Conservation (phyloP, 1,139 yeast species). For the Zygoascus meyerae region DNA sequence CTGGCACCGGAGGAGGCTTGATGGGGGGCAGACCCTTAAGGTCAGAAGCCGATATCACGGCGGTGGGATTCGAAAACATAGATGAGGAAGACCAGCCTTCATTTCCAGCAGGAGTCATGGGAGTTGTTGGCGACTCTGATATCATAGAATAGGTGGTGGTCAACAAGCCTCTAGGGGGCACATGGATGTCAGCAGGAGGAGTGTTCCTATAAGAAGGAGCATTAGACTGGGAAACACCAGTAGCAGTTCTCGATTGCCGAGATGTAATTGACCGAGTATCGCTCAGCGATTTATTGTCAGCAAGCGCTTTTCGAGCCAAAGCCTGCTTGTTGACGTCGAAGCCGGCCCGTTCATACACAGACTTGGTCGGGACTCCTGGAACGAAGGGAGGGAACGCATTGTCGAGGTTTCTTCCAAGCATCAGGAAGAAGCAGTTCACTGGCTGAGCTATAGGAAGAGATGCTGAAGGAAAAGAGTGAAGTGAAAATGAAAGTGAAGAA, state of each 20-base stretch:
- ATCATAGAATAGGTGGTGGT: not conserved
- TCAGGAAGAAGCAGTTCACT: not conserved
- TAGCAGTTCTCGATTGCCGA: not conserved
- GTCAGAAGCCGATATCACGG: too few relatives aligned
- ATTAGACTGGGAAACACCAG: too few relatives aligned
- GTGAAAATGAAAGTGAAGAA: too few relatives aligned
- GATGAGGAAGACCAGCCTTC: not conserved
- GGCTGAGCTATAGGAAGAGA: too few relatives aligned
- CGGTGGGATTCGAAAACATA: not conserved
- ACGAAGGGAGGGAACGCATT: constrained; percentile 36
- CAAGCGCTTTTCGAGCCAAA: not conserved
- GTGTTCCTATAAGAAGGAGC: not conserved
- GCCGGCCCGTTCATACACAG: constrained; percentile 40
- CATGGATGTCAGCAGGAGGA: not conserved
- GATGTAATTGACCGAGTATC: not conserved
- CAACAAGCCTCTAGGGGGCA: not conserved
- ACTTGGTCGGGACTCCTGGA: constrained; percentile 29
- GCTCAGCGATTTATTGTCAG: not conserved
- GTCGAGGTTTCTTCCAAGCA: constrained; percentile 26
- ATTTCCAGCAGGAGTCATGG: not conserved
- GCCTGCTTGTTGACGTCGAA: constrained; percentile 31
- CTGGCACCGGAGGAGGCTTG: constrained; percentile 2
- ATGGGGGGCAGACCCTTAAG: not conserved
- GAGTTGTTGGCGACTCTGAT: constrained; percentile 1
- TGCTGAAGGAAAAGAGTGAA: too few relatives aligned